Conservation (phyloP, 805 yeast species). For the Suhomyces xylopsoci region DNA sequence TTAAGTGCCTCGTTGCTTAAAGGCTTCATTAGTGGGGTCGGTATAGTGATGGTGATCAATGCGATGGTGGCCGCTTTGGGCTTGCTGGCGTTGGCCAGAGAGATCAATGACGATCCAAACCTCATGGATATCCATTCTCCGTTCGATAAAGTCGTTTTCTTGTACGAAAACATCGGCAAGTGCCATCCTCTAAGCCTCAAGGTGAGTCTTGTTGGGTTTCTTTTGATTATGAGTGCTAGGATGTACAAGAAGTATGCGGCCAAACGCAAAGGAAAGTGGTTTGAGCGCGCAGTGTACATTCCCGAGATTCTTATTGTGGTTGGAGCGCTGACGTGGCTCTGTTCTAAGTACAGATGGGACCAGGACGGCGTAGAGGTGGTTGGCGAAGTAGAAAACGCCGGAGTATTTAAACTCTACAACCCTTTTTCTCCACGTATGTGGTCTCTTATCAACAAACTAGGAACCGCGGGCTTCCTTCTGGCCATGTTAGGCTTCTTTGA, state of each 20-base stretch:
- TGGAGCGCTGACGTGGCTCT: constrained; percentile 52
- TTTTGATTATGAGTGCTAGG: constrained; percentile 42
- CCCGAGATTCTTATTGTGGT: constrained; percentile 89
- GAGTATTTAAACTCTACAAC: constrained; percentile 42
- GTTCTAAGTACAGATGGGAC: constrained; percentile 47
- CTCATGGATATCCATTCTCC: constrained; percentile 54
- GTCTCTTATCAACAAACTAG: constrained; percentile 53
- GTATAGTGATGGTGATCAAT: constrained; percentile 50
- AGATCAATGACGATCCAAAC: constrained; percentile 32
- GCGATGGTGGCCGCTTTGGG: constrained; percentile 74
- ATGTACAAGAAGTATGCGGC: constrained; percentile 36
- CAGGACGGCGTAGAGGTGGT: constrained; percentile 60
- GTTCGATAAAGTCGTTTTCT: constrained; percentile 60
- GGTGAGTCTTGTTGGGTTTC: constrained; percentile 55
- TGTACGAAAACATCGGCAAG: constrained; percentile 45
- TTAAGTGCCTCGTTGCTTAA: constrained; percentile 38
- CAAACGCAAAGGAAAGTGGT: constrained; percentile 10
- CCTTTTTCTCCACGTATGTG: constrained; percentile 56
- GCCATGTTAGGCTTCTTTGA: constrained; percentile 91
- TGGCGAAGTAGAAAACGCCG: constrained; percentile 57
- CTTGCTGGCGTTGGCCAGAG: constrained; percentile 43
- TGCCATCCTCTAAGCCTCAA: constrained; percentile 58
- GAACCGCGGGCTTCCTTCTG: constrained; percentile 67
- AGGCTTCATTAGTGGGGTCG: constrained; percentile 45
- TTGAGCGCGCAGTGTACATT: constrained; percentile 51